Evolutionary conservation across 176 grass and related monocot genomes (phyloP), one percentile per base, ranked within the genome.

Genomic region (Aegilops longissima): DNA sequence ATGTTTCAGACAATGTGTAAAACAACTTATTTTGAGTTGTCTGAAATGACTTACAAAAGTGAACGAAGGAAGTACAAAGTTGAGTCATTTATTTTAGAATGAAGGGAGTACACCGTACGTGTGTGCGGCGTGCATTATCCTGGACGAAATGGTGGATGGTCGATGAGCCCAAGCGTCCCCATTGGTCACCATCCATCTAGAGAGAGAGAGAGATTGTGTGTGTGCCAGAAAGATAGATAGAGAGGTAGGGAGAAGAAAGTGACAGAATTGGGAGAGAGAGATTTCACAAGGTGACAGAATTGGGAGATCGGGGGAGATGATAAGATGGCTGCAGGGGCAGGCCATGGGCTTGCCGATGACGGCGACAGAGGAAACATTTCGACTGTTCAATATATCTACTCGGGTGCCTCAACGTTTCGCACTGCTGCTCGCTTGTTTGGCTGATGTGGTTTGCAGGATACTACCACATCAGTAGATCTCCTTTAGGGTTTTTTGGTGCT

Each of bases 91-190:
- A 27, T 27, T 27, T 27, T 27, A 27, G 1, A 27, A 27, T 2
- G 27, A 2, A 27, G 1, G 27, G 27, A 27, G 27, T 36, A 40
- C 59, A 31, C 7, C 13, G 6, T 31, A 79, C 0, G 8, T 5
- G 8, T 18, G 24, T 29, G 51, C 11, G 0, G 6, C 51, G 23
- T 4, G 11, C 52, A 52, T 82, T 83, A 83, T 86, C 84, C 73
- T 54, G 35, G 47, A 64, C 31, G 39, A 31, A 77, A 91, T 63
- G 82, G 77, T 85, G 77, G 89, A 91, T 88, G 86, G 63, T 39
- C 8, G 23, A 81, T 56, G 23, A 59, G 82, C 83, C 90, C 90
- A 85, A 87, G 90, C 81, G 90, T 85, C 70, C 36, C 14, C 70
- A 13, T 72, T 33, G 30, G 63, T 62, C 77, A 77, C 90, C 90